phyloP scores from a whole-genome alignment of 2,329 filamentous ascomycete species.

The Sarocladiaceae sp. region DNA sequence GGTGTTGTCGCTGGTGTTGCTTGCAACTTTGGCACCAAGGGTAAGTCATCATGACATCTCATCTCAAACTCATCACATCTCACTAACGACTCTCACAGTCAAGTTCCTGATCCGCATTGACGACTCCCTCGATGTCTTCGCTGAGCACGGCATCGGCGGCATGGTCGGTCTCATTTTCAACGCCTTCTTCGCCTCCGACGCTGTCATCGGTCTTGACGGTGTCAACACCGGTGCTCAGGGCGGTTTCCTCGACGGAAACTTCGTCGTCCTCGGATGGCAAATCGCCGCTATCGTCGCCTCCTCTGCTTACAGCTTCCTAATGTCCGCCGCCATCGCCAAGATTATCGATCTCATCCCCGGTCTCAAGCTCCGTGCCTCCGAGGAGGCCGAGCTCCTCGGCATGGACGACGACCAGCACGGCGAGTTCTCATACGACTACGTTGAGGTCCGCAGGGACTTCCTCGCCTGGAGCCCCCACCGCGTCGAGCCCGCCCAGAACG shows the following conservation, averaged over 20 bases:
- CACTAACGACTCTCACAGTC: conserved; percentile 28
- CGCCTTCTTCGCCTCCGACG: conserved; percentile 62
- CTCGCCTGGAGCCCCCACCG: conserved; percentile 79
- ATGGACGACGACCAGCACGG: conserved; percentile 90
- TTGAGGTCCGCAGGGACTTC: conserved; percentile 83
- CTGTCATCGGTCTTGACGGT: conserved; percentile 68
- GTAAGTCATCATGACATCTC: conserved; percentile 21
- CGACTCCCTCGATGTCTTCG: conserved; percentile 66
- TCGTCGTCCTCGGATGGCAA: conserved; percentile 69
- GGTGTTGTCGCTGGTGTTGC: conserved; percentile 58
- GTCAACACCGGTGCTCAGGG: conserved; percentile 63
- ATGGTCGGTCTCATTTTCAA: conserved; percentile 68
- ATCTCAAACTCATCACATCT: not conserved
- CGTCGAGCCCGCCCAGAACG: conserved; percentile 53
- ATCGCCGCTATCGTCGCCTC: conserved; percentile 66
- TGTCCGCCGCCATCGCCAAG: conserved; percentile 69
- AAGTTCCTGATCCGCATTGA: conserved; percentile 60
- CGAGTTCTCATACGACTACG: conserved; percentile 86
- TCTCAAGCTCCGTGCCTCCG: conserved; percentile 70
- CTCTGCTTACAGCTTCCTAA: conserved; percentile 63
- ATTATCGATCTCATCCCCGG: conserved; percentile 69
- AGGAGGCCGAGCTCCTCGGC: conserved; percentile 77
- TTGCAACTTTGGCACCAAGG: conserved; percentile 64
- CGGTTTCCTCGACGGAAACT: conserved; percentile 72
- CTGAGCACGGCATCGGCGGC: conserved; percentile 64